phyloP scores from a whole-genome alignment of 1,139 yeast genomes.

The Eremothecium gossypii region DNA sequence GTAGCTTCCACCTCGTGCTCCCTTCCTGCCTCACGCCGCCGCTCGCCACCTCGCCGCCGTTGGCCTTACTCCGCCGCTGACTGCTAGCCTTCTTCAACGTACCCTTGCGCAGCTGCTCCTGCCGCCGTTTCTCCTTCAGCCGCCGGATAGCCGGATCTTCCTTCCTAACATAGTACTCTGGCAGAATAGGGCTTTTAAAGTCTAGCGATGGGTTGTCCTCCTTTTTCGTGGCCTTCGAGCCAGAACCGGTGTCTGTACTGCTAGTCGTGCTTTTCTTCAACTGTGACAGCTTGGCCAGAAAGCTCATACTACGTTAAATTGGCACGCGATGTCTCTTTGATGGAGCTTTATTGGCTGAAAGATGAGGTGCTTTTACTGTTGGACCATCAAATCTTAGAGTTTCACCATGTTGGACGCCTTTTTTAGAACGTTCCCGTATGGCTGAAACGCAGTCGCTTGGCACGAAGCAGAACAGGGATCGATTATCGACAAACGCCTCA shows the following conservation, averaged over 20 bases:
- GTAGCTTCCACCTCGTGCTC: constrained; percentile 16
- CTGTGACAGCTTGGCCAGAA: constrained; percentile 18
- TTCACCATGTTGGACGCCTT: too few species aligned
- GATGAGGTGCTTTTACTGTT: too few species aligned
- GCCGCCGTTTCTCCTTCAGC: constrained; percentile 54
- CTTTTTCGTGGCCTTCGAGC: background rate
- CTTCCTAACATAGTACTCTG: constrained; percentile 25
- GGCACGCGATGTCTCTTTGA: too few species aligned
- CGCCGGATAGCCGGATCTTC: constrained; percentile 41
- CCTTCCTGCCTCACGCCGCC: constrained; percentile 13
- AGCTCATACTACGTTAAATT: constrained; percentile 14
- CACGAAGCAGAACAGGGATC: too few species aligned
- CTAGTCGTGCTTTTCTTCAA: constrained; percentile 12
- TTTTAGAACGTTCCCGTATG: too few species aligned
- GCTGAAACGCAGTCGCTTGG: too few species aligned
- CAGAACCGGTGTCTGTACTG: background rate
- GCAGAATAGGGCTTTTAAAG: constrained; percentile 15
- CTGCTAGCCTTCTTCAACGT: constrained; percentile 11
- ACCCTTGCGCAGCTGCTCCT: constrained; percentile 32
- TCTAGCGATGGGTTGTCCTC: constrained; percentile 1
- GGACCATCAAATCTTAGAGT: too few species aligned
- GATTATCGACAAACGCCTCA: too few species aligned
- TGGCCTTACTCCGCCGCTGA: constrained; percentile 12
- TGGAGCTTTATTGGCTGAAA: too few species aligned
- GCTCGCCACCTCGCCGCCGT: constrained; percentile 12